These are phyloP conservation scores for Ogataea henricii DNA, from an alignment of 805 yeast species.

Conservation along the genomic window DNA sequence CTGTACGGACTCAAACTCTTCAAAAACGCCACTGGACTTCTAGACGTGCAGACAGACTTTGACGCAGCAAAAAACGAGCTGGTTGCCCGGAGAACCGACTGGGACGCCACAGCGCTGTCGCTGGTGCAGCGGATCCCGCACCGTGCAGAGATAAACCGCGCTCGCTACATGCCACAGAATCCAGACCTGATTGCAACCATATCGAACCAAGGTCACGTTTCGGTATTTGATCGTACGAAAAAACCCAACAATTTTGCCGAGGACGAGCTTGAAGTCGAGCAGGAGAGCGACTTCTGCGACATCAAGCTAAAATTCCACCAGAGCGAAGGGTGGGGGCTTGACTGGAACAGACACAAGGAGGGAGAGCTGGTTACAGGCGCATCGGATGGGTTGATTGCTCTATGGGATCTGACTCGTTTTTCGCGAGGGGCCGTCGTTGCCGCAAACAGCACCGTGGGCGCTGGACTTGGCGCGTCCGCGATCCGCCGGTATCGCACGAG, in stretches of 20 bases:
- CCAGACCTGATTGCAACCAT: conserved; percentile 79
- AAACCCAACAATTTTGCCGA: conserved; percentile 55
- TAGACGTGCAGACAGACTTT: conserved; percentile 36
- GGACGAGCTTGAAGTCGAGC: conserved; percentile 15
- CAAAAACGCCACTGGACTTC: conserved; percentile 15
- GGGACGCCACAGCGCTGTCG: conserved; percentile 13
- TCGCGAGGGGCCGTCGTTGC: conserved; percentile 9
- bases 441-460: conserved; percentile 16
- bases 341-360: conserved; percentile 69
- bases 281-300: conserved; percentile 27
- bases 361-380: conserved; percentile 64
- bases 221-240: conserved; percentile 80
- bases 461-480: conserved; percentile 13
- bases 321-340: conserved; percentile 66
- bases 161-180: conserved; percentile 79
- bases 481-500: conserved; percentile 18
- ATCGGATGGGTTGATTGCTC: conserved; percentile 59
- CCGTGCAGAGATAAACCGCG: conserved; percentile 71
- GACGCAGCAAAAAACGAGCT: conserved; percentile 40
- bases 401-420: conserved; percentile 66
- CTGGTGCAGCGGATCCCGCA: conserved; percentile 62
- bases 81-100: conserved; percentile 16
- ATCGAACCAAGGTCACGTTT: conserved; percentile 64
- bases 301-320: conserved; percentile 33
- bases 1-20: conserved; percentile 20